A percentile compares a stretch with the other conserved stretches of the same genome.
These are phyloP conservation scores for Rheum nobile DNA, from an alignment of 148 eudicot genomes.

Conservation along the genomic window DNA sequence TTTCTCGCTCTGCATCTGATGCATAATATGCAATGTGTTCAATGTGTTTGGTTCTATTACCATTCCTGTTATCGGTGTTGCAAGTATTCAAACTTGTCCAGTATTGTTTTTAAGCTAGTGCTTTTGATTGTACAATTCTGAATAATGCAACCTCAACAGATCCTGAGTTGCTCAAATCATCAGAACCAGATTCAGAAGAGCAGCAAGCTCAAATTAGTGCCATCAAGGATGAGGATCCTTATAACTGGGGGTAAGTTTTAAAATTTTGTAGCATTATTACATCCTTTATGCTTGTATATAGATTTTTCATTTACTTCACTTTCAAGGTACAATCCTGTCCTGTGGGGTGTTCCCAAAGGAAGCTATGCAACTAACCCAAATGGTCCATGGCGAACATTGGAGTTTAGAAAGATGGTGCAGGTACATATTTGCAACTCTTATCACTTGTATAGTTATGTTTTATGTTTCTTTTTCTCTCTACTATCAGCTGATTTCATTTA, in stretches of 20 bases:
- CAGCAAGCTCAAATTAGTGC: slow-evolving; percentile 83
- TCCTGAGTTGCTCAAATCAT: slow-evolving; percentile 38
- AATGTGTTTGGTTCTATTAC: too few relatives aligned
- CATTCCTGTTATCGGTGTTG: not conserved
- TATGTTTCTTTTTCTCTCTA: not conserved
- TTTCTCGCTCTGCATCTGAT: not conserved
- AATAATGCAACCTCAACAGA: slow-evolving; percentile 29
- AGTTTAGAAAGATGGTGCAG: slow-evolving; percentile 95
- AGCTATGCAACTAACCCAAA: slow-evolving; percentile 87
- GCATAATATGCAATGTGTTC: not conserved
- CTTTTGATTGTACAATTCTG: not conserved
- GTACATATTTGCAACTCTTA: slow-evolving; percentile 16
- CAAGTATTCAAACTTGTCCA: not conserved
- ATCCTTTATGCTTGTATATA: not conserved
- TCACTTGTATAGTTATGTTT: too few relatives aligned
- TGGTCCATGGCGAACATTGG: slow-evolving; percentile 63
- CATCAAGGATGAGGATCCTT: slow-evolving; percentile 73
- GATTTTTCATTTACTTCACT: slow-evolving; percentile 11
- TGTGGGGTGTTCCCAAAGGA: slow-evolving; percentile 99
- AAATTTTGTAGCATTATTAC: not conserved
- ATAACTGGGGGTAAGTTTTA: slow-evolving; percentile 82
- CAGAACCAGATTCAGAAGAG: slow-evolving; percentile 90
- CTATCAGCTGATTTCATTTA: slow-evolving; percentile 4
- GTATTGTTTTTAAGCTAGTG: not conserved
- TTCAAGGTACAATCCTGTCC: slow-evolving; percentile 73